These are phyloP conservation scores for Colletotrichum liriopes DNA, from an alignment of 2,329 filamentous ascomycete genomes.

Conservation along the genomic window DNA sequence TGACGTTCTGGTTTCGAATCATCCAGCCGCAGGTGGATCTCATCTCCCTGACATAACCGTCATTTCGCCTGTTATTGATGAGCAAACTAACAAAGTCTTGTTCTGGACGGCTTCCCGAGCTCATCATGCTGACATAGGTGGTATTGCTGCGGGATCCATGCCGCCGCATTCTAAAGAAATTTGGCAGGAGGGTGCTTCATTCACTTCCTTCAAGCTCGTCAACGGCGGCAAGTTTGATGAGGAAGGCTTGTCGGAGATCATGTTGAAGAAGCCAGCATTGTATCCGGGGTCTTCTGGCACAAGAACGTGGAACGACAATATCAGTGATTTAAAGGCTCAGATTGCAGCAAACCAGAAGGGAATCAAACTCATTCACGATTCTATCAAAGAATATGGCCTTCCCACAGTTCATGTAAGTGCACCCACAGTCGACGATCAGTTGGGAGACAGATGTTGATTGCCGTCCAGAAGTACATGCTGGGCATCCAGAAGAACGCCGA, in stretches of 20 bases:
- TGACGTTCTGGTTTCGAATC: slow-evolving; percentile 87
- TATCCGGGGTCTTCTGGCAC: slow-evolving; percentile 71
- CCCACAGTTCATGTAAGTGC: no score
- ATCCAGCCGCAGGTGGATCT: slow-evolving; percentile 86
- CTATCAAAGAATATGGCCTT: slow-evolving; percentile 83
- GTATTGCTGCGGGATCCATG: slow-evolving; percentile 86
- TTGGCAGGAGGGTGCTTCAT: slow-evolving; percentile 74
- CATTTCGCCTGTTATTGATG: slow-evolving; percentile 82
- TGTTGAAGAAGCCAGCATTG: slow-evolving; percentile 81
- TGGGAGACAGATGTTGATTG: slow-evolving; percentile 55
- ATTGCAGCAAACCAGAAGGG: slow-evolving; percentile 84
- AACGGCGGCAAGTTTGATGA: slow-evolving; percentile 84
- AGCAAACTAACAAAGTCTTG: slow-evolving; percentile 73
- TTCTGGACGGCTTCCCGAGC: slow-evolving; percentile 87
- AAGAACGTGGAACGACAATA: neutral
- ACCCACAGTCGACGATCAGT: no score
- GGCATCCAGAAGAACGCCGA: slow-evolving; percentile 37
- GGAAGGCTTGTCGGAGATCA: slow-evolving; percentile 79
- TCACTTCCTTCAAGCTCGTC: slow-evolving; percentile 78
- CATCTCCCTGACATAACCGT: slow-evolving; percentile 88
- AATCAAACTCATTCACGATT: slow-evolving; percentile 80
- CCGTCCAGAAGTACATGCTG: slow-evolving; percentile 18
- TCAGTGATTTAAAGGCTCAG: neutral
- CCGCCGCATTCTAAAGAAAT: slow-evolving; percentile 79
- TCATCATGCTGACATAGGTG: slow-evolving; percentile 89